Evolutionary conservation across 106 monocot genomes (phyloP).

Genomic region (Ottelia alismoides): DNA sequence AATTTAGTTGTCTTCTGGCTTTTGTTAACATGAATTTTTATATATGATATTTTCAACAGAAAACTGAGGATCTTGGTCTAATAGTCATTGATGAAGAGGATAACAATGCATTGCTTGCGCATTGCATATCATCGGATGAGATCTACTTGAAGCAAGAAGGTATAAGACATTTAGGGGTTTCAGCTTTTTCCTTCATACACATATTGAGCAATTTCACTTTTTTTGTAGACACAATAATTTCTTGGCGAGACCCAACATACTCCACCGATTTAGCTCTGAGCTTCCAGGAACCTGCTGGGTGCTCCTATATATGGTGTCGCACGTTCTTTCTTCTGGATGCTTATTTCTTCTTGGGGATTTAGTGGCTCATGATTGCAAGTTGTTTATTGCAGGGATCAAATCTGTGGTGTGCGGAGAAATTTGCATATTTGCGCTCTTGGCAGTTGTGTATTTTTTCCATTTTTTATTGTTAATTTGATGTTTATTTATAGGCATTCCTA

Average conservation of each 20-base stretch:
- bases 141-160: conserved; percentile 94
- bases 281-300: conserved; percentile 88
- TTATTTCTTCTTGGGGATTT: too few species aligned
- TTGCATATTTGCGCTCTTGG: conserved; percentile 62
- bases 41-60: conserved; percentile 14
- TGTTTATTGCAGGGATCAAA: conserved; percentile 76
- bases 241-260: conserved; percentile 76
- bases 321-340: too few species aligned
- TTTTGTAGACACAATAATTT: conserved; percentile 83
- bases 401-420: conserved; percentile 71
- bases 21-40: too few species aligned
- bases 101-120: conserved; percentile 66
- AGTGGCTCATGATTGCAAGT: too few species aligned
- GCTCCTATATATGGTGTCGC: conserved; percentile 95
- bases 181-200: too few species aligned
- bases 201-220: too few species aligned
- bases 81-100: conserved; percentile 90
- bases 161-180: conserved; percentile 9
- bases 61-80: conserved; percentile 76
- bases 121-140: conserved; percentile 74
- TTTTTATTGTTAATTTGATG: too few species aligned
- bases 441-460: conserved; percentile 32
- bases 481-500: too few species aligned
- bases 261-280: conserved; percentile 86
- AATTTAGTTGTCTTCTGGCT: too few species aligned